Conservation (phyloP, 371 early-diverging fungal species). For the Mortierella sp. region DNA sequence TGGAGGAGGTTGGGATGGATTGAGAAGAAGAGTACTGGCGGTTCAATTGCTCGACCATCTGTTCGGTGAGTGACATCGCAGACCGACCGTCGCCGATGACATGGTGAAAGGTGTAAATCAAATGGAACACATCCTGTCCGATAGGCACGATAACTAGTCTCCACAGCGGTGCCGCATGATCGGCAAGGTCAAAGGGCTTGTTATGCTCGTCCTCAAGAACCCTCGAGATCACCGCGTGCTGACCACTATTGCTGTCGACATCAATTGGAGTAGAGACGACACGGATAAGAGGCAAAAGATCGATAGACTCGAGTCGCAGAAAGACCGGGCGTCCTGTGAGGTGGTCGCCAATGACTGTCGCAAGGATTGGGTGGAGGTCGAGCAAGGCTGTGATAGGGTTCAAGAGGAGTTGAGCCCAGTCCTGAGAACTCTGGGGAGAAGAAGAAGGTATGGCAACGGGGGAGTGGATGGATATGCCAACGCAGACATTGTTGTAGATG, state of each 20-base stretch:
- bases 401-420: slow-evolving; percentile 34
- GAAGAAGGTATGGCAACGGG: not conserved
- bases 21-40: not conserved
- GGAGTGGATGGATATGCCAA: slow-evolving; percentile 26
- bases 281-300: slow-evolving; percentile 21
- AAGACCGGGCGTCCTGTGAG: slow-evolving; percentile 35
- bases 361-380: slow-evolving; percentile 26
- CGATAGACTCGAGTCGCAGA: slow-evolving; percentile 23
- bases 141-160: slow-evolving; percentile 28
- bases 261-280: not conserved
- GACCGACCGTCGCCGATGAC: slow-evolving; percentile 30
- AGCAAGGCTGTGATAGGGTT: slow-evolving; percentile 25
- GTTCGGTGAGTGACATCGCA: slow-evolving; percentile 22
- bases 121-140: slow-evolving; percentile 17
- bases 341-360: slow-evolving; percentile 31
- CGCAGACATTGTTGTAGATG: slow-evolving; percentile 43
- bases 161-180: slow-evolving; percentile 38
- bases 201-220: slow-evolving; percentile 48
- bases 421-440: not conserved
- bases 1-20: not conserved
- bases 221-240: not conserved
- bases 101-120: slow-evolving; percentile 13
- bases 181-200: slow-evolving; percentile 34
- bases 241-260: not conserved
- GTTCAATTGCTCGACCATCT: slow-evolving; percentile 6